Base-by-base conservation (phyloP, 1,284 basidiomycete species). In the Sphaerobolus stellatus region DNA sequence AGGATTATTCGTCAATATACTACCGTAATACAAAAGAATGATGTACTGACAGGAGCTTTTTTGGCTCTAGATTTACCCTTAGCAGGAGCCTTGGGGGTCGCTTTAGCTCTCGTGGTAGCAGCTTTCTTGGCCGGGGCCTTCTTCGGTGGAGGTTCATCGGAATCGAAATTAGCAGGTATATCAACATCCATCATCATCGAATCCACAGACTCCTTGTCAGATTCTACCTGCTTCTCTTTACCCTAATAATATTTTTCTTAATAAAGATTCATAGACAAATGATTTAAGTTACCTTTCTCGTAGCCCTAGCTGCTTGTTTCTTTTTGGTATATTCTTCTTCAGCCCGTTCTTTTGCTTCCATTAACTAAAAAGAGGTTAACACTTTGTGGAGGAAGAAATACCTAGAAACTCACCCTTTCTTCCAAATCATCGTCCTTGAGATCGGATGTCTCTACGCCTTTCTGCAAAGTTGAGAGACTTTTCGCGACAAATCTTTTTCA, bases 111-210 rank as follows among this genome's bases (percentile, higher is more conserved):
- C 33, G 76, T 75, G 41, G 76, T 75, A 24, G 72, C 68, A 20
- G 64, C 66, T 29, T 66, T 72, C 40, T 80, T 78, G 2, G 73
- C 75, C 27, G 75, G 44, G 1, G 48, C 62, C 50, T 51, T 62
- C 52, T 58, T 58, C 33, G 45, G 52, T 45, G 56, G 55, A 60
- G 48, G 63, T 56, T 62, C 71, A 33, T 61, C 78, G 40, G 78
- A 80, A 58, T 82, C 81, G 14, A 78, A 81, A 2, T 55, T 52
- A 59, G 70, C 75, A 48, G 70, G 72, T 22, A 66, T 68, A 55
- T 83, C 81, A 44, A 83, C 62, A 33, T 86, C 82, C 80, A 83
- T 79, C 74, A 79, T 74, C 90, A 94, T 94, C 14, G 90, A 94
- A 65, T 94, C 92, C 25, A 81, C 80, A 1, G 88, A 90, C 31